phyloP scores from a whole-genome alignment of 2,329 filamentous ascomycete genomes.

The Colletotrichum spinosum region DNA sequence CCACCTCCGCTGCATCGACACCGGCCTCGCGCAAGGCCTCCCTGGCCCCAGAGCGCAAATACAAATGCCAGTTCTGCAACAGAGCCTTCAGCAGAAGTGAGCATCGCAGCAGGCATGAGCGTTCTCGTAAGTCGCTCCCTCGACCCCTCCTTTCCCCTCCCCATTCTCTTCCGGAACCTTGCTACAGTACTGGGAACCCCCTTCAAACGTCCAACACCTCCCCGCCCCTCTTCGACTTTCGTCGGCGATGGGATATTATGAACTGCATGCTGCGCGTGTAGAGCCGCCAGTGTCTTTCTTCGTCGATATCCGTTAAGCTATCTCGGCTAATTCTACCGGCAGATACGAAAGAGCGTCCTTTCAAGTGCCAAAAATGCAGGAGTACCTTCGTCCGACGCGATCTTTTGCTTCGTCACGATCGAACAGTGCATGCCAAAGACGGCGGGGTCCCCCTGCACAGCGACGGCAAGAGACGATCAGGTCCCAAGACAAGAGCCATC shows the following conservation, averaged over 20 bases:
- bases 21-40: slow-evolving; percentile 81
- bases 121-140: slow-evolving; percentile 84
- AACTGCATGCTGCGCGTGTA: too few relatives aligned
- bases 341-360: slow-evolving; percentile 99
- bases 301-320: too few relatives aligned
- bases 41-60: slow-evolving; percentile 92
- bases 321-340: slow-evolving; percentile 36
- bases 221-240: slow-evolving; percentile 21
- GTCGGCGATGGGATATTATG: neutral
- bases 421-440: slow-evolving; percentile 98
- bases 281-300: too few relatives aligned
- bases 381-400: slow-evolving; percentile 99
- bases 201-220: neutral
- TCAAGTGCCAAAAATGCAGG: slow-evolving; percentile 98
- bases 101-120: slow-evolving; percentile 95
- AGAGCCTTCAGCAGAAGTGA: slow-evolving; percentile 97
- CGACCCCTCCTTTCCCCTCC: slow-evolving; percentile 26
- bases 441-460: slow-evolving; percentile 93
- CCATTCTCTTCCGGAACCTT: slow-evolving; percentile 30
- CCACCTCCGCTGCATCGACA: slow-evolving; percentile 74
- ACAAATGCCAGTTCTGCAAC: slow-evolving; percentile 99
- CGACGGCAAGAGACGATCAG: slow-evolving; percentile 88
- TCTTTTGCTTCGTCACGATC: slow-evolving; percentile 94
- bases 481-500: slow-evolving; percentile 74
- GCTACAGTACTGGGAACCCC: slow-evolving; percentile 23